Base-by-base conservation (phyloP, 1,139 yeast species). In the Chernovozyma sophiae-reginae region DNA sequence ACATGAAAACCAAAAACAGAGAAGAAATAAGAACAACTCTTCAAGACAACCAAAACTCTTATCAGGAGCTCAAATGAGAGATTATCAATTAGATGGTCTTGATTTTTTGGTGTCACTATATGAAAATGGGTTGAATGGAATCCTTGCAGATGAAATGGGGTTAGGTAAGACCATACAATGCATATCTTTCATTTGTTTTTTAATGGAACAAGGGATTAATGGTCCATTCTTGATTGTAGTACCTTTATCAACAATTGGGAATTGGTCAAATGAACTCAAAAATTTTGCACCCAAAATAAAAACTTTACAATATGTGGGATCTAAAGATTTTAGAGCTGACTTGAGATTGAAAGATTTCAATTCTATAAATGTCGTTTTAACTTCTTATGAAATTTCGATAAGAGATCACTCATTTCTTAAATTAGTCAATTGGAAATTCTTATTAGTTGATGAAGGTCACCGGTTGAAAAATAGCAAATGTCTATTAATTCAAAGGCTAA, bases 131-230 rank as follows among this genome's bases (percentile, higher is more conserved):
- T 67, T 92, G 25, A 92, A 92, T 59, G 98, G 98, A 3, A 89
- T 92, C 25, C 64, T 92, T 23, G 97, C 97, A 0, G 97, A 92
- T 59, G 97, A 90, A 57, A 92, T 90, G 97, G 97, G 97, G 0
- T 65, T 89, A 30, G 97, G 98, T 4, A 90, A 90, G 54, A 92
- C 97, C 0, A 60, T 90, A 11, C 96, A 90, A 56, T 83, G 94
- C 32, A 86, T 92, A 39, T 74, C 95, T 0, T 71, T 90, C 44
- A 52, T 90, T 12, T 77, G 87, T 10, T 86, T 83, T 53, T 65
- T 92, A 31, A 74, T 84, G 31, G 96, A 87, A 47, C 79, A 86
- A 53, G 90, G 86, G 3, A 76, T 87, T 2, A 58, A 62, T 18
- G 97, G 97, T 0, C 96, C 97, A 0, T 90, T 86, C 52, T 62